phyloP scores from a whole-genome alignment of 140 eudicot species.

The Bidens hawaiensis region DNA sequence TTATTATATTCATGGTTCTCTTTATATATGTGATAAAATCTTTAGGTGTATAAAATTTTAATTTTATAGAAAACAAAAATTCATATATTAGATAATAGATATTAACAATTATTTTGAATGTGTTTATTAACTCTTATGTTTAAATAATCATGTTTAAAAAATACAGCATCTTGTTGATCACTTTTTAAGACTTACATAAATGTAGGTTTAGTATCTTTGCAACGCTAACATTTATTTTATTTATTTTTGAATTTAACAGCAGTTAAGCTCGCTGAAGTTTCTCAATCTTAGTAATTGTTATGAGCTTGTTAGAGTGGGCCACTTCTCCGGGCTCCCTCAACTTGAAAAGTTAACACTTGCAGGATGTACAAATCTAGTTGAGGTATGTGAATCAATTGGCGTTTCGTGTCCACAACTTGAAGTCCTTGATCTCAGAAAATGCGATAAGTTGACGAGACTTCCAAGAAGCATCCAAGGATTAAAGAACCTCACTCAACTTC shows the following conservation, averaged over 20 bases:
- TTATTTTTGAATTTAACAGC: constrained; percentile 9
- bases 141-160: too few relatives aligned
- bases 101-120: too few relatives aligned
- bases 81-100: too few relatives aligned
- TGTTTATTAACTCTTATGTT: too few relatives aligned
- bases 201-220: too few relatives aligned
- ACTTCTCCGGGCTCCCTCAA: constrained; percentile 22
- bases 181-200: too few relatives aligned
- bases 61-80: too few relatives aligned
- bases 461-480: constrained; percentile 18
- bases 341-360: constrained; percentile 25
- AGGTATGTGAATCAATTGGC: constrained; percentile 31
- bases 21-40: too few relatives aligned
- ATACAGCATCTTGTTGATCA: too few relatives aligned
- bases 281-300: constrained; percentile 31
- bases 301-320: constrained; percentile 16
- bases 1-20: too few relatives aligned
- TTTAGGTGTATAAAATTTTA: too few relatives aligned
- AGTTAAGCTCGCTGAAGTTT: constrained; percentile 26
- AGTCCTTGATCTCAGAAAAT: constrained; percentile 15
- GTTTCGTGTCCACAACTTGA: constrained; percentile 14
- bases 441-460: constrained; percentile 20
- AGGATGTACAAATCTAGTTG: constrained; percentile 22
- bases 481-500: constrained; percentile 2
- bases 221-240: neutral